Percentiles rank a stretch among this genome's conserved stretches.
Conservation (phyloP, 2,329 filamentous ascomycete genomes). For the Monosporascus sp. region DNA sequence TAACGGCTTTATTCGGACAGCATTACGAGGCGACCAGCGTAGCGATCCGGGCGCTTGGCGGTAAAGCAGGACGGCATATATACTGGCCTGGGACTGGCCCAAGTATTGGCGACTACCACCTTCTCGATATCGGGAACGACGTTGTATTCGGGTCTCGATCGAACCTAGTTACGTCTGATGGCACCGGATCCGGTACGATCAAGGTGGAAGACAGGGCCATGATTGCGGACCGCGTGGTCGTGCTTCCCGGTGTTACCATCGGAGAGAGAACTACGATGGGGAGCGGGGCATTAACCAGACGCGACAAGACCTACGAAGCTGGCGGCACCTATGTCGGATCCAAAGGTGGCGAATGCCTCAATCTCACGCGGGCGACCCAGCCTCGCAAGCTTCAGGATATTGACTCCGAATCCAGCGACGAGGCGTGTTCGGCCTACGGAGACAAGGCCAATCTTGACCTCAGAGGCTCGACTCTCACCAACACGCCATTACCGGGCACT, state of each 20-base stretch:
- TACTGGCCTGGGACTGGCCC: constrained; percentile 56
- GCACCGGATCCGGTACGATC: constrained; percentile 41
- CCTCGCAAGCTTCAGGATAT: not conserved
- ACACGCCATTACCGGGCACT: not conserved
- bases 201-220: constrained; percentile 44
- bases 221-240: constrained; percentile 50
- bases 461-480: not conserved
- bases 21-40: constrained; percentile 52
- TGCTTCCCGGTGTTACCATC: constrained; percentile 46
- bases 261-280: constrained; percentile 46
- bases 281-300: constrained; percentile 45
- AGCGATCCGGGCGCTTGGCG: constrained; percentile 45
- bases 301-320: constrained; percentile 38
- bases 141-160: constrained; percentile 55
- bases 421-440: not conserved
- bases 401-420: not conserved
- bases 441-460: not conserved
- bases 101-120: constrained; percentile 46
- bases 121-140: constrained; percentile 51
- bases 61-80: constrained; percentile 45
- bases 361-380: constrained; percentile 20
- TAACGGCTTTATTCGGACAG: constrained; percentile 46
- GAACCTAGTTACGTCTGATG: constrained; percentile 49
- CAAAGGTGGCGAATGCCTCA: constrained; percentile 44
- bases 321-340: constrained; percentile 48